Evolutionary conservation across 2,329 filamentous ascomycete genomes (phyloP).

Genomic region (Fusarium brevicatenulatum): DNA sequence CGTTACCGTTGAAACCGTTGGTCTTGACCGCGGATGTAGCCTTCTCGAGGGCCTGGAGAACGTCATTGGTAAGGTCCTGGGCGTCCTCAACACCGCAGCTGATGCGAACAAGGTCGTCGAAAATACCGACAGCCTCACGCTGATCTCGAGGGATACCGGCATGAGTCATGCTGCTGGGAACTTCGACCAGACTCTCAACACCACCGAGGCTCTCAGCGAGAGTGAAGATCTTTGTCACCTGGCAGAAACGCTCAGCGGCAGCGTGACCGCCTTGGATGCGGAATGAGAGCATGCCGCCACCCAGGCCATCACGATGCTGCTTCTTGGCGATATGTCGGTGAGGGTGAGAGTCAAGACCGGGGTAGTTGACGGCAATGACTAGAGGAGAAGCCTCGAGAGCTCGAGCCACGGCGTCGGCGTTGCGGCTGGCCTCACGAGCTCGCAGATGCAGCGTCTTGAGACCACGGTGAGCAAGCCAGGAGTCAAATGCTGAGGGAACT

Average conservation of each 20-base stretch:
- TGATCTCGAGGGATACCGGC: constrained; percentile 91
- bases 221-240: constrained; percentile 88
- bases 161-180: constrained; percentile 97
- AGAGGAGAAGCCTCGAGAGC: constrained; percentile 82
- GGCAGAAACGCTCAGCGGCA: constrained; percentile 93
- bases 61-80: constrained; percentile 83
- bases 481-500: constrained; percentile 94
- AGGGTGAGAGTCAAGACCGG: constrained; percentile 86
- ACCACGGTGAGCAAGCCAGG: constrained; percentile 96
- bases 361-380: constrained; percentile 94
- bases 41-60: constrained; percentile 82
- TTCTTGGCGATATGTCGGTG: constrained; percentile 85
- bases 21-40: constrained; percentile 61
- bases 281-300: constrained; percentile 98
- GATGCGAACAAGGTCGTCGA: constrained; percentile 90
- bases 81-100: constrained; percentile 95
- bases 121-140: constrained; percentile 92
- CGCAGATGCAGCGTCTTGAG: constrained; percentile 96
- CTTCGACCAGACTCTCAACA: constrained; percentile 90
- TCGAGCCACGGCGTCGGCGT: constrained; percentile 80
- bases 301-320: constrained; percentile 94
- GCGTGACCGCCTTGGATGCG: constrained; percentile 86
- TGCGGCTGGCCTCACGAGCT: constrained; percentile 83
- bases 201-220: constrained; percentile 93
- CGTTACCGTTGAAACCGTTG: constrained; percentile 44